A percentile compares a stretch with the other conserved stretches of the same genome.
Conservation (phyloP, 2,329 filamentous ascomycete genomes). For the Venturia nashicola region DNA sequence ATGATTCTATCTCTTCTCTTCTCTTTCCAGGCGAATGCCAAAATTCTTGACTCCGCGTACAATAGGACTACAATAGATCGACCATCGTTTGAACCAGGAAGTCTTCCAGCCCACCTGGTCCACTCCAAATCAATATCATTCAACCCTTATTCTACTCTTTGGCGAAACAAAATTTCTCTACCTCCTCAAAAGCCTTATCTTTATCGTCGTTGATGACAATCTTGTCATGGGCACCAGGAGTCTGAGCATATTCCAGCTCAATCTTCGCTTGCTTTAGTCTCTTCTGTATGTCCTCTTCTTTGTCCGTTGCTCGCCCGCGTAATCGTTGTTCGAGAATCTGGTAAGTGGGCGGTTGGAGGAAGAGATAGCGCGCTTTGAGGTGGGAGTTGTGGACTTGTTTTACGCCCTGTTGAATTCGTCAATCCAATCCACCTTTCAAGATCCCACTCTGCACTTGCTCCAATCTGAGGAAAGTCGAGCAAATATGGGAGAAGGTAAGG, state of each 20-base stretch:
- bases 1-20: not conserved
- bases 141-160: not conserved
- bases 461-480: not conserved
- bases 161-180: constrained; percentile 30
- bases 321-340: constrained; percentile 56
- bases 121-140: not conserved
- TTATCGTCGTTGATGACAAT: constrained; percentile 40
- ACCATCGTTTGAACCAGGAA: not conserved
- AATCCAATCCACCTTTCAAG: constrained; percentile 21
- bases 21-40: not conserved
- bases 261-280: constrained; percentile 34
- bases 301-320: constrained; percentile 29
- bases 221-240: constrained; percentile 37
- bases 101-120: not conserved
- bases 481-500: not conserved
- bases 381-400: constrained; percentile 70
- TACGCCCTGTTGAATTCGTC: constrained; percentile 43
- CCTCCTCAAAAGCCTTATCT: constrained; percentile 35
- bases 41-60: not conserved
- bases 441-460: not conserved
- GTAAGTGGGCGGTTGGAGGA: constrained; percentile 68
- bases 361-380: constrained; percentile 63
- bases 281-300: constrained; percentile 36
- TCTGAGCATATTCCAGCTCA: constrained; percentile 29
- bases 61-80: too few species aligned